These are phyloP conservation scores for Cydonia oblonga DNA, from an alignment of 331 rosid species.

Conservation along the genomic window DNA sequence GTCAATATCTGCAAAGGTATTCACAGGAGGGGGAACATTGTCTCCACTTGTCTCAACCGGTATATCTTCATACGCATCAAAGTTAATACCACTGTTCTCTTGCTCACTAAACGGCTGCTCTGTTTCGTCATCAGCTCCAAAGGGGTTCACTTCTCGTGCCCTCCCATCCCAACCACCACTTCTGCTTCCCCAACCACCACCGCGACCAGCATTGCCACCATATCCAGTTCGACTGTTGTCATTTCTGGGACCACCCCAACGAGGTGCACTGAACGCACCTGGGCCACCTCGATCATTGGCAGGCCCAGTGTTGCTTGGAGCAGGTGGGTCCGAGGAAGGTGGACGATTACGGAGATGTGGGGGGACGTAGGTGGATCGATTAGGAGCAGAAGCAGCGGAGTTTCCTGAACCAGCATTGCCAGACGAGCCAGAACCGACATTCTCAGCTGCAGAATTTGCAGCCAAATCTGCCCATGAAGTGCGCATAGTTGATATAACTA, in stretches of 20 bases:
- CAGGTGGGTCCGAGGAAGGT: constrained; percentile 28
- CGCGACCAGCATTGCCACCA: constrained; percentile 26
- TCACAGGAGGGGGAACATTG: constrained; percentile 60
- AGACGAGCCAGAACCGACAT: constrained; percentile 35
- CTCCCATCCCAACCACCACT: constrained; percentile 56
- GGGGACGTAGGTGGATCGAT: constrained; percentile 56
- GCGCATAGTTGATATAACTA: constrained; percentile 41
- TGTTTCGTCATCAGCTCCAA: constrained; percentile 41
- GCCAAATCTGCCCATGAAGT: constrained; percentile 94
- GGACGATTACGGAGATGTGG: constrained; percentile 78
- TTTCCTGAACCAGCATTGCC: constrained; percentile 22
- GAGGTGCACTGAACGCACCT: constrained; percentile 27
- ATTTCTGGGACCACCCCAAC: constrained; percentile 39
- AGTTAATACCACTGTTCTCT: constrained; percentile 59
- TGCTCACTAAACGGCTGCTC: constrained; percentile 33
- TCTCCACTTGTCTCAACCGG: constrained; percentile 81
- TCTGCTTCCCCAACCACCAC: constrained; percentile 36
- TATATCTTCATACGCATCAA: constrained; percentile 75
- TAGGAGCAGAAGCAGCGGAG: constrained; percentile 12
- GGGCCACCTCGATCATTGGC: constrained; percentile 29
- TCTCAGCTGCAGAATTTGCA: constrained; percentile 70
- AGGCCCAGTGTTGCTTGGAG: constrained; percentile 23
- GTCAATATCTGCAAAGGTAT: constrained; percentile 78
- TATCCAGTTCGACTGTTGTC: constrained; percentile 35
- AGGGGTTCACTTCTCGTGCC: constrained; percentile 62